These are phyloP conservation scores for Guillardia theta DNA, from an alignment of 78 protist genomes.

Conservation along the genomic window DNA sequence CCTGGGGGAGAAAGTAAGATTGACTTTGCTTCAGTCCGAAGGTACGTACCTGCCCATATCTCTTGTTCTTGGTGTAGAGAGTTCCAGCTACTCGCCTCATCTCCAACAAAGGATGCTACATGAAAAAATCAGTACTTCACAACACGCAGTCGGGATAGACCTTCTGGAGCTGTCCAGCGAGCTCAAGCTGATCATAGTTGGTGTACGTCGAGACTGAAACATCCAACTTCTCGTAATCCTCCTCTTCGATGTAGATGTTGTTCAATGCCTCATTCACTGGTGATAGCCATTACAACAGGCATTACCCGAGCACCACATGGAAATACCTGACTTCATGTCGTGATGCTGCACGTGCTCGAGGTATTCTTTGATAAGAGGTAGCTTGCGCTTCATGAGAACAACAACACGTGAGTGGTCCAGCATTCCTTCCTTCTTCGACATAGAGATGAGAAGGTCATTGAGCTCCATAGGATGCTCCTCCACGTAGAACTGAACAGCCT, in stretches of 20 bases:
- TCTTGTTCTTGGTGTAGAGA: not conserved
- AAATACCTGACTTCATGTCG: slow-evolving; percentile 52
- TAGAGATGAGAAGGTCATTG: slow-evolving; percentile 82
- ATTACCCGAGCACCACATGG: no score
- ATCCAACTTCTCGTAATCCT: slow-evolving; percentile 91
- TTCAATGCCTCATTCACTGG: slow-evolving; percentile 95
- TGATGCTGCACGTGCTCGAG: slow-evolving; percentile 34
- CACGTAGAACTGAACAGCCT: slow-evolving; percentile 70
- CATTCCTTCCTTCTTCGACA: slow-evolving; percentile 44
- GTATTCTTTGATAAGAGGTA: slow-evolving; percentile 84
- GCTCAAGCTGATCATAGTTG: slow-evolving; percentile 81
- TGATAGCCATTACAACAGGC: no score
- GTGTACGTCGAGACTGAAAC: slow-evolving; percentile 62
- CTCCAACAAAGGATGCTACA: slow-evolving; percentile 94
- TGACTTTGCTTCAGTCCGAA: slow-evolving; percentile 71
- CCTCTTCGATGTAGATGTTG: slow-evolving; percentile 93
- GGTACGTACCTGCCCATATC: slow-evolving; percentile 90
- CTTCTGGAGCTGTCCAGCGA: not conserved
- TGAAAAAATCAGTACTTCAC: no score
- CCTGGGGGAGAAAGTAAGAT: no score
- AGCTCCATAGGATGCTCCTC: slow-evolving; percentile 65
- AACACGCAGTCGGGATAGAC: not conserved
- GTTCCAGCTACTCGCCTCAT: slow-evolving; percentile 27
- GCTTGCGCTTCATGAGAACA: slow-evolving; percentile 10
- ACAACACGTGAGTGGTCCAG: slow-evolving; percentile 89